Conservation (phyloP, 2,329 filamentous ascomycete genomes). For the Elsinoe fawcettii region DNA sequence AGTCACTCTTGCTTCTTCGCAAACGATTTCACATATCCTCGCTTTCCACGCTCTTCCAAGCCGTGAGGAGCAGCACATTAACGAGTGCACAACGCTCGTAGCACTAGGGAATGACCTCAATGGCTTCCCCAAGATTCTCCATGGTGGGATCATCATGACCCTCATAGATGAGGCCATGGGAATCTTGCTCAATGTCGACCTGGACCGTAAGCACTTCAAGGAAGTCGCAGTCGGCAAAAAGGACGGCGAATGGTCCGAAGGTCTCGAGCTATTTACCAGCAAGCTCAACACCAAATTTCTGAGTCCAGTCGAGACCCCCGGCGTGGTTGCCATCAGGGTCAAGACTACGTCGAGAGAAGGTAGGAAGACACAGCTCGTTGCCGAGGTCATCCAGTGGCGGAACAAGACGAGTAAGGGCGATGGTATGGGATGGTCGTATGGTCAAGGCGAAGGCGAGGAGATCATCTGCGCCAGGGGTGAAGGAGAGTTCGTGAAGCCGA, state of each 20-base stretch:
- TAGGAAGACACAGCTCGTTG: constrained; percentile 13
- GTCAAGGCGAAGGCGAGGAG: constrained; percentile 41
- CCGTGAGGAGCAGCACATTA: constrained; percentile 25
- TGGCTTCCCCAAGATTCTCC: constrained; percentile 45
- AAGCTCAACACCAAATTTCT: constrained; percentile 51
- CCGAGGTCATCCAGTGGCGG: constrained; percentile 16
- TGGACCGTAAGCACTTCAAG: constrained; percentile 22
- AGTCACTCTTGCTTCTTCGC: constrained; percentile 44
- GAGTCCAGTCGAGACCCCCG: constrained; percentile 45
- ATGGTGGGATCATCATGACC: constrained; percentile 52
- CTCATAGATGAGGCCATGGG: constrained; percentile 55
- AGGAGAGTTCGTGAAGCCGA: constrained; percentile 42
- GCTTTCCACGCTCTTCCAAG: constrained; percentile 36
- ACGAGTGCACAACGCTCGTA: constrained; percentile 34
- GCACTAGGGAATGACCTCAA: constrained; percentile 47
- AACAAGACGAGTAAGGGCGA: neutral
- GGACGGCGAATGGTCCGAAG: constrained; percentile 22
- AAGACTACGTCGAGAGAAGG: constrained; percentile 26
- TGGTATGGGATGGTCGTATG: constrained; percentile 18
- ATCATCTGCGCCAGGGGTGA: constrained; percentile 45
- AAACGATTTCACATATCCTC: constrained; percentile 43
- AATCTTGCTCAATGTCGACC: constrained; percentile 41
- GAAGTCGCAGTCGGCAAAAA: constrained; percentile 18
- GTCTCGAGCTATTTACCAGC: constrained; percentile 38
- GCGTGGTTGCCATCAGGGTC: constrained; percentile 41